Base-by-base conservation (phyloP, 192 early-diverging fungal species). In the Entomortierella chlamydospora region DNA sequence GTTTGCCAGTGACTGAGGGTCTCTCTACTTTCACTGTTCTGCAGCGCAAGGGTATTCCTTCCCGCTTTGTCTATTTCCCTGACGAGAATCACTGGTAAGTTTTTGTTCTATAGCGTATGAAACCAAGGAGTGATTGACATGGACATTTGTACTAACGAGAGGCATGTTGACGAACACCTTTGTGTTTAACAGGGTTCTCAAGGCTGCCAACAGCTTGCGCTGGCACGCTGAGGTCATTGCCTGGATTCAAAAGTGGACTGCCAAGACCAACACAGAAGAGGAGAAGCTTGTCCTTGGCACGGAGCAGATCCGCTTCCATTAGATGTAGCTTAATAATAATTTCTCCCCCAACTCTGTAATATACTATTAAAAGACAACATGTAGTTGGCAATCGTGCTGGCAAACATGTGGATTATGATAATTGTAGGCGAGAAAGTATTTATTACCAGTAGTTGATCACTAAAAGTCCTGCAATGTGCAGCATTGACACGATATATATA, bases 21-120 rank as follows among this genome's bases (percentile, higher is more conserved):
- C 66, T 95, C 29, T 70, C 89, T 13, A 83, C 91, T 2, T 95
- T 94, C 80, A 90, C 94, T 0, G 88, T 92, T 43, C 81, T 95
- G 26, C 92, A 93, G 64, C 89, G 93, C 33, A 86, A 85, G 52
- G 88, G 89, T 33, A 86, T 95, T 23, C 89, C 89, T 34, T 87
- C 91, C 0, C 84, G 88, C 4, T 77, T 95, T 9, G 57, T 95
- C 41, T 92, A 93, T 63, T 95, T 95, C 78, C 89, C 89, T 22
- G 90, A 93, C 70, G 93, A 94, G 72, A 87, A 87, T 82, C 88
- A 90, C 80, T 77, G 68, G 81, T 67, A 59, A 23, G 68, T 57
- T 1, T 5, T 12, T 39, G 22, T 3, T 31, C 25, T 61, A 0
- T 28, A 51, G 4, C 45, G n/a, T n/a, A n/a, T n/a, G n/a, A n/a